A percentile compares a stretch with the other conserved stretches of the same genome.
Conservation (phyloP, 805 yeast species). For the Danielia reshetovae region DNA sequence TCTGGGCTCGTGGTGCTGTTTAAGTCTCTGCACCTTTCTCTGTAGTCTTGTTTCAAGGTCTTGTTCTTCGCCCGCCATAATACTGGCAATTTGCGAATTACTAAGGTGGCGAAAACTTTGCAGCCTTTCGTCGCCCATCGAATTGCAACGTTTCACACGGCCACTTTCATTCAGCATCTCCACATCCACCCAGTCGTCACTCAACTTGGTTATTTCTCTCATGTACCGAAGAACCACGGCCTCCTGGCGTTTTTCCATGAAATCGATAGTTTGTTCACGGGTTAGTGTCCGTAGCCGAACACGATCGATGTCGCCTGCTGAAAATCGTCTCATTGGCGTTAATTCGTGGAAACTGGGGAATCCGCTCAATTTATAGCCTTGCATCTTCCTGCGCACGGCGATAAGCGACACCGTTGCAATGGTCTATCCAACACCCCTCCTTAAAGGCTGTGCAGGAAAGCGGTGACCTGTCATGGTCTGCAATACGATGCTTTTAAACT, state of each 20-base stretch:
- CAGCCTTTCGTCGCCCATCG: background rate
- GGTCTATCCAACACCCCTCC: too few species aligned
- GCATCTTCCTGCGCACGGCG: background rate
- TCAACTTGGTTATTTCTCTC: conserved; percentile 51
- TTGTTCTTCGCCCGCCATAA: conserved; percentile 8
- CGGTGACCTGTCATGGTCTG: too few species aligned
- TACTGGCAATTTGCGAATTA: conserved; percentile 6
- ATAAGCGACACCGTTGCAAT: too few species aligned
- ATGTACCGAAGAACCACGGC: conserved; percentile 65
- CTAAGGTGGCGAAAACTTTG: conserved; percentile 3
- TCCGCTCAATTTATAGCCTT: too few species aligned
- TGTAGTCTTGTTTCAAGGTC: conserved; percentile 7
- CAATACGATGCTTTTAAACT: too few species aligned
- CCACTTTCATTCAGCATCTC: too few species aligned
- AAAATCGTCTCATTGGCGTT: background rate
- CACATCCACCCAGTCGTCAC: conserved; percentile 38
- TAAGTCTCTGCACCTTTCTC: conserved; percentile 3
- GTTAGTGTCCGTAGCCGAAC: conserved; percentile 1
- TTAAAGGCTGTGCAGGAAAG: too few species aligned
- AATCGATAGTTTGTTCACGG: conserved; percentile 47
- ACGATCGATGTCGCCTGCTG: background rate
- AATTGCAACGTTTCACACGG: background rate
- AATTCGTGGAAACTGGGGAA: too few species aligned
- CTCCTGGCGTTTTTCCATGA: conserved; percentile 73
- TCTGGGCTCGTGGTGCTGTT: background rate